Evolutionary conservation across 768 basidiomycete genomes (phyloP), one percentile per base, ranked within the genome.

Genomic region (Cytidiella melzeri): DNA sequence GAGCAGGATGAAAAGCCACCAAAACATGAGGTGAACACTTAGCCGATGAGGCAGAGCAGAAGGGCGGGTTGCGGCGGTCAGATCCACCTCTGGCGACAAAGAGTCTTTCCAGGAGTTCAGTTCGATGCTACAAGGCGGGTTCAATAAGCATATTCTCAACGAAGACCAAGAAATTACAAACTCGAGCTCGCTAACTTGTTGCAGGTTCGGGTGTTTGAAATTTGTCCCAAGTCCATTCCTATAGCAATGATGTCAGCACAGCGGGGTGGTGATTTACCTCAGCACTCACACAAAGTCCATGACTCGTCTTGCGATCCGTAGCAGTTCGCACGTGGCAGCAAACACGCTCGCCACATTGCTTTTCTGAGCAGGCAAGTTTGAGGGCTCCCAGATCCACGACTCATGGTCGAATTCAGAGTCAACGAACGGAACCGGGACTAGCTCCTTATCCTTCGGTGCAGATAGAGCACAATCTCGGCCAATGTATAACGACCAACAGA

Each of bases 401-500:
- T 71, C 63, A 45, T 73, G 62, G 57, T 82, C 80, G 44, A 75
- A 72, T n/a, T 74, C 71, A 0, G 64, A 53, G 27, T 77, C 73
- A 10, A 77, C 72, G 50, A 71, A 72, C 2, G 79, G 77, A 47
- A 76, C 65, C 0, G 74, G 68, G 43, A 77, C 67, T 13, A 60
- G 62, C 37, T 68, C 64, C 21, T 60, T 52, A 24, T 68, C 67
- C 20, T 66, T 60, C 2, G 70, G 72, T 5, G 65, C 59, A 1
- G 73, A 60, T 20, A 80, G 69, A 47, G 71, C 73, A 58, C 75
- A 78, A 45, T 82, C 80, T 18, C 81, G 72, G 6, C 81, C 81
- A n/a, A 82, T 79, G 44, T 81, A 81, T 0, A 83, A 66, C 1
- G 77, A 79, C 81, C 81, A 83, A 45, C 78, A 81, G 4, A 80